Evolutionary conservation across 805 yeast genomes (phyloP), one percentile per base, ranked within the genome.

Genomic region (Metschnikowia similis): DNA sequence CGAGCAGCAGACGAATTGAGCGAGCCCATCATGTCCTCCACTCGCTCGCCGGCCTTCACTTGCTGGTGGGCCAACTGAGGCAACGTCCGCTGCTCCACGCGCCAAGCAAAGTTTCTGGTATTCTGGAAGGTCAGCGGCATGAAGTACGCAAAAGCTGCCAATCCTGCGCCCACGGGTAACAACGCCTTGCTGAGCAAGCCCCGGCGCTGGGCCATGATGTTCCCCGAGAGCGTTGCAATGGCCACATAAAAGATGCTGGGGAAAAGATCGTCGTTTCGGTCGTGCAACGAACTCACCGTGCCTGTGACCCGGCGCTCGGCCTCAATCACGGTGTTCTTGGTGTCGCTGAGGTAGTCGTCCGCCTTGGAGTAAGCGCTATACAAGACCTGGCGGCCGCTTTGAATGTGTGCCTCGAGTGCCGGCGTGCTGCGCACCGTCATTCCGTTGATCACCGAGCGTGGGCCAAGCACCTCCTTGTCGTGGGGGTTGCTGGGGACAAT

Each of bases 101-200:
- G 67, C 81, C 88, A 83, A 3, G 78, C 67, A 58, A 83, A 80
- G 6, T 69, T 65, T 11, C 77, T 67, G 8, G 88, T 80, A 64
- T 85, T 87, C 38, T 61, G 59, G 59, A 80, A 87, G 0, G 96
- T 89, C 45, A 75, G 67, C 14, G 96, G 96, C 59, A 88, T 75
- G 58, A 87, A 83, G 64, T 79, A 75, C 52, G 73, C 79, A 69
- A 89, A 87, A 0, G 92, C 82, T 6, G 71, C 77, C 29, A 78
- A 53, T 11, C 91, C 94, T 47, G 85, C 75, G 0, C 72, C 67
- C 2, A 83, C 49, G 1, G 96, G 96, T 13, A 79, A 69, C 0
- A 77, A 53, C 3, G 76, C 71, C 59, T 83, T 81, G 10, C 85
- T 61, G 2, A 83, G 47, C 21, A 83, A 56, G 49, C 81, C 81